A percentile compares a stretch with the other conserved stretches of the same genome.
phyloP scores from a whole-genome alignment of 306 rosid species.

The Gleditsia sinensis region DNA sequence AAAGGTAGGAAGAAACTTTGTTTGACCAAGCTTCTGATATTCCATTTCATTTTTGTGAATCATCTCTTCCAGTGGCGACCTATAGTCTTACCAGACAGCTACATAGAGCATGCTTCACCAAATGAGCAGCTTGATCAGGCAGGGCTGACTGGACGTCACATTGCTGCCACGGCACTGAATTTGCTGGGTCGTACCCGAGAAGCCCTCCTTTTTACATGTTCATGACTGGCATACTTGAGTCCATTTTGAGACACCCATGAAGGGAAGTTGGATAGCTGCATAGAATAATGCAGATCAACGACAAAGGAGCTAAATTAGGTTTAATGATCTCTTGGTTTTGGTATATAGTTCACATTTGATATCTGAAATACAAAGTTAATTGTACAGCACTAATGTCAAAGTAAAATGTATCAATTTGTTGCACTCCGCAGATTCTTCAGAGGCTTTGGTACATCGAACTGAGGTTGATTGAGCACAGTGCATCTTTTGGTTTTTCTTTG shows the following conservation, averaged over 20 bases:
- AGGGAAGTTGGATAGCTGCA: constrained; percentile 3
- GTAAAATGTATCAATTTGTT: background rate
- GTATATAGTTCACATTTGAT: background rate
- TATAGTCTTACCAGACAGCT: constrained; percentile 77
- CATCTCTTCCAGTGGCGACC: constrained; percentile 81
- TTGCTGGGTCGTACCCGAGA: constrained; percentile 89
- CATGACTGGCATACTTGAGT: background rate
- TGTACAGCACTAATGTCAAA: constrained; percentile 34
- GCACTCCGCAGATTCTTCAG: background rate
- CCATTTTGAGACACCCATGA: background rate
- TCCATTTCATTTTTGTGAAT: background rate
- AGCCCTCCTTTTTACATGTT: constrained; percentile 77
- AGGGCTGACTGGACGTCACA: constrained; percentile 83
- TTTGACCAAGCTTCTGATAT: constrained; percentile 26
- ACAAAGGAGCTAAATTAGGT: background rate
- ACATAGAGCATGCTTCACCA: constrained; percentile 85
- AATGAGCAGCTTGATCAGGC: constrained; percentile 77
- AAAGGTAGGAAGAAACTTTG: background rate
- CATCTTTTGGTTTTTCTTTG: background rate
- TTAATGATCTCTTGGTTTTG: constrained; percentile 15
- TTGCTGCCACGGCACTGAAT: constrained; percentile 84
- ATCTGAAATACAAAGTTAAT: constrained; percentile 1
- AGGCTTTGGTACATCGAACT: background rate
- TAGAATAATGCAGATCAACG: background rate
- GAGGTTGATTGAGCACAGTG: background rate